Base-by-base conservation (phyloP, 2,329 filamentous ascomycete species). In the Aphanocladium album region DNA sequence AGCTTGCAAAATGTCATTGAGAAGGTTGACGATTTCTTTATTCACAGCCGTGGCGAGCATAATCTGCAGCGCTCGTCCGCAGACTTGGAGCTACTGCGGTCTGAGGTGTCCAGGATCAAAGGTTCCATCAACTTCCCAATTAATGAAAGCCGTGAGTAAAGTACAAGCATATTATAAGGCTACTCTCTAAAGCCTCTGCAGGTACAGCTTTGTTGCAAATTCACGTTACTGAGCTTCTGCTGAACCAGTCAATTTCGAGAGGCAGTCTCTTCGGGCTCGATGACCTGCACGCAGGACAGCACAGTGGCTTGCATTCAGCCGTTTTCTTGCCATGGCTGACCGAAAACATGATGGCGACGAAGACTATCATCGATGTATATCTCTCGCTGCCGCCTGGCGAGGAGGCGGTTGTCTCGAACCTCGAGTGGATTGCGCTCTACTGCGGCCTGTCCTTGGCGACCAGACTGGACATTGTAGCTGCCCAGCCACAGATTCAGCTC, bases 371-470 rank as follows among this genome's bases (percentile, higher is more conserved):
- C 0, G 70, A 66, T 19, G 63, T 71, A 0, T 62, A 71, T 0
- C 64, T 72, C 16, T 61, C 67, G 0, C 64, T 72, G 1, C 67
- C 70, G 1, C 62, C 64, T 16, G 69, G 67, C 1, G 69, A 70
- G 33, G 70, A 73, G 54, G 62, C 64, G 1, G 60, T 62, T 1
- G 65, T 73, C 39, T 66, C 69, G 3, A 73, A 73, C 19, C 66
- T 70, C 1, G 67, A 67, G 12, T 73, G 71, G 71, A 66, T 73
- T 35, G 70, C 68, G 62, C 41, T 73, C 0, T 69, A 73, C 30
- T 73, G 71, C 19, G 69, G 67, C 2, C 63, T 71, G 0, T 72
- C 71, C 0, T 53, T 73, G 0, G 65, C 69, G 0, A 69, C 69
- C 8, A 64, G 71, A 3, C 64, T 73, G n/a, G 71, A 73, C 41